Percentiles rank a stretch among this genome's conserved stretches.
These are phyloP conservation scores for Prunus salicina DNA, from an alignment of 306 rosid genomes.

Conservation along the genomic window DNA sequence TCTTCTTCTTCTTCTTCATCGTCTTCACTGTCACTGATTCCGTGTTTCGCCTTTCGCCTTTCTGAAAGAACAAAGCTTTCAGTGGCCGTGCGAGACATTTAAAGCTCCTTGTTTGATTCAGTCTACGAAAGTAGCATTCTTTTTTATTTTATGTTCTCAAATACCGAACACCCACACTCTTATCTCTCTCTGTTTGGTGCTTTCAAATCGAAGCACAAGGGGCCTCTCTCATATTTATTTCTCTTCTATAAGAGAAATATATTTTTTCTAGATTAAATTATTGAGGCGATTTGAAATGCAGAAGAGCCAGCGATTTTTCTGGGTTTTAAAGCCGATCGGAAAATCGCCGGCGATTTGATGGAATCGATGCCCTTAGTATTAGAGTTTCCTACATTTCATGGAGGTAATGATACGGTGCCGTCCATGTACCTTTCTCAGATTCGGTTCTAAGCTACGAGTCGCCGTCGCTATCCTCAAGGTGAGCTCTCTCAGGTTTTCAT, in stretches of 20 bases:
- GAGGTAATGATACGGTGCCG: slow-evolving; percentile 56
- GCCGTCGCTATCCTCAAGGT: slow-evolving; percentile 58
- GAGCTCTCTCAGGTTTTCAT: slow-evolving; percentile 22
- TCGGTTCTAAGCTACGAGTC: slow-evolving; percentile 45
- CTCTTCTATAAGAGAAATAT: background rate
- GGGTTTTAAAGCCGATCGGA: slow-evolving; percentile 49
- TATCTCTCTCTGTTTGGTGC: background rate
- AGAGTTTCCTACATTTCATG: slow-evolving; percentile 45
- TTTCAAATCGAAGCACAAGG: slow-evolving; percentile 30
- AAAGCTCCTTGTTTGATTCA: slow-evolving; percentile 32
- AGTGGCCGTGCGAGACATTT: slow-evolving; percentile 8
- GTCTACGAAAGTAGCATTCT: slow-evolving; percentile 18
- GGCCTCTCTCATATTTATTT: slow-evolving; percentile 3
- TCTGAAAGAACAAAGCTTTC: slow-evolving; percentile 11
- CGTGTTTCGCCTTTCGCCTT: slow-evolving; percentile 7
- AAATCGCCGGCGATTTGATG: slow-evolving; percentile 71
- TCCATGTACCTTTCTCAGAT: slow-evolving; percentile 45
- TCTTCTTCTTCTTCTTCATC: background rate
- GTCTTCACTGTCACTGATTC: slow-evolving; percentile 49
- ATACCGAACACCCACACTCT: background rate
- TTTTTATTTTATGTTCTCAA: background rate
- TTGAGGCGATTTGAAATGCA: slow-evolving; percentile 38
- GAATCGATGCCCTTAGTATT: slow-evolving; percentile 38
- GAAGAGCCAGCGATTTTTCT: slow-evolving; percentile 35
- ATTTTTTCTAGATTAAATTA: background rate